A percentile compares a stretch with the other conserved stretches of the same genome.
Conservation (phyloP, 1,139 yeast species). For the Yamadazyma songkhlaensis region DNA sequence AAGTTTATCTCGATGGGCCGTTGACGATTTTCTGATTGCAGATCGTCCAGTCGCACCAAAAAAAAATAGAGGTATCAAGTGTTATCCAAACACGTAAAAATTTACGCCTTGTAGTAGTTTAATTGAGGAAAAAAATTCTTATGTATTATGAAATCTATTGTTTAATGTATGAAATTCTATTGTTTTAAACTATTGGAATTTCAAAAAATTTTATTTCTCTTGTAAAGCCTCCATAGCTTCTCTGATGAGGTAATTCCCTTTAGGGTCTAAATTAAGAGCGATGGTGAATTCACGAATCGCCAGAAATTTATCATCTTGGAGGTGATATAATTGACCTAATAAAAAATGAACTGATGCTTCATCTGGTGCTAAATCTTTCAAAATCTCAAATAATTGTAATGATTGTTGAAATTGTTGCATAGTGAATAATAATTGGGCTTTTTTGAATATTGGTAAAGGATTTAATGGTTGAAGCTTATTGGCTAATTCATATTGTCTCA, state of each 20-base stretch:
- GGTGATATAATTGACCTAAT: conserved; percentile 82
- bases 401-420: conserved; percentile 74
- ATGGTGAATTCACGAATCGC: conserved; percentile 87
- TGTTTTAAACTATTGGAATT: too few species aligned
- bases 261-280: conserved; percentile 90
- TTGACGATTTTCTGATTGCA: too few species aligned
- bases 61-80: too few species aligned
- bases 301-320: conserved; percentile 66
- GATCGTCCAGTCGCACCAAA: too few species aligned
- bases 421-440: conserved; percentile 76
- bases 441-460: conserved; percentile 84
- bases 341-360: conserved; percentile 92
- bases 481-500: conserved; percentile 82
- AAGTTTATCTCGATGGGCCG: too few species aligned
- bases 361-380: conserved; percentile 81
- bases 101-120: too few species aligned
- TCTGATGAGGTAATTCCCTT: conserved; percentile 82
- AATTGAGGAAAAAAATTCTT: too few species aligned
- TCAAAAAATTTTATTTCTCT: conserved; percentile 17
- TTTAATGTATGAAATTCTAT: too few species aligned
- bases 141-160: too few species aligned
- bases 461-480: conserved; percentile 80
- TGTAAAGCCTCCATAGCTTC: conserved; percentile 71
- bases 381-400: conserved; percentile 65
- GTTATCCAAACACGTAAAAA: too few species aligned